Evolutionary conservation across 768 basidiomycete genomes (phyloP).

Genomic region (Pleurotus salmoneostramineus): DNA sequence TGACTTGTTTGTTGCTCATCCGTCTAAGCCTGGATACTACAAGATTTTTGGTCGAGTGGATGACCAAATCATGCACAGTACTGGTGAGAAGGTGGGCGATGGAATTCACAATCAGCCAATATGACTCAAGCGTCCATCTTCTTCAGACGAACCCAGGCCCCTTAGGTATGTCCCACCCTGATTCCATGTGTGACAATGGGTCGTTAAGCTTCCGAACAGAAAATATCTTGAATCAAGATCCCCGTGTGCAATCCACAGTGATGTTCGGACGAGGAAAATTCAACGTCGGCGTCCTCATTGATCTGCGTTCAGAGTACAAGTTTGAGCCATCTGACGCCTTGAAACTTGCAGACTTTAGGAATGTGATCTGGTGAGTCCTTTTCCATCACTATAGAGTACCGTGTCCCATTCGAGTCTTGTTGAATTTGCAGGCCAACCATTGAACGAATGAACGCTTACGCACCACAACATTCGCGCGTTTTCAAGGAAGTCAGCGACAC

Average conservation of each 20-base stretch:
- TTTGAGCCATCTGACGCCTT: slow-evolving; percentile 18
- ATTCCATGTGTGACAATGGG: slow-evolving; percentile 15
- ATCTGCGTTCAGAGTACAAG: slow-evolving; percentile 17
- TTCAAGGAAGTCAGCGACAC: slow-evolving; percentile 31
- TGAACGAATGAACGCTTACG: slow-evolving; percentile 27
- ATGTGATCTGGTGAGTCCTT: slow-evolving; percentile 19
- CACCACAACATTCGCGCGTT: slow-evolving; percentile 36
- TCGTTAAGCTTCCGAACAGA: slow-evolving; percentile 22
- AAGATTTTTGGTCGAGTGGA: slow-evolving; percentile 33
- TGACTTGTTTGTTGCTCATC: slow-evolving; percentile 41
- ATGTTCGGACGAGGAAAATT: slow-evolving; percentile 33
- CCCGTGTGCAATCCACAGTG: slow-evolving; percentile 19
- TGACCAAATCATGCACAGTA: slow-evolving; percentile 36
- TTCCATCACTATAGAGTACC: background rate
- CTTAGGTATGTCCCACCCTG: slow-evolving; percentile 17
- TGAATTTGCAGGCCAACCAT: slow-evolving; percentile 26
- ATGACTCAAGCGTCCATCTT: background rate
- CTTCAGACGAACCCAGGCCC: slow-evolving; percentile 28
- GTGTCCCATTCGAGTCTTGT: background rate
- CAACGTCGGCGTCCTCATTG: slow-evolving; percentile 29
- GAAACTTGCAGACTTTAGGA: slow-evolving; percentile 15
- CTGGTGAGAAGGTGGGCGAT: slow-evolving; percentile 28
- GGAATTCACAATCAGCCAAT: background rate
- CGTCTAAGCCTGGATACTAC: slow-evolving; percentile 33
- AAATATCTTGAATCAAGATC: slow-evolving; percentile 25